These are phyloP conservation scores for Tolypocladium sp. DNA, from an alignment of 2,329 filamentous ascomycete genomes.

Conservation along the genomic window DNA sequence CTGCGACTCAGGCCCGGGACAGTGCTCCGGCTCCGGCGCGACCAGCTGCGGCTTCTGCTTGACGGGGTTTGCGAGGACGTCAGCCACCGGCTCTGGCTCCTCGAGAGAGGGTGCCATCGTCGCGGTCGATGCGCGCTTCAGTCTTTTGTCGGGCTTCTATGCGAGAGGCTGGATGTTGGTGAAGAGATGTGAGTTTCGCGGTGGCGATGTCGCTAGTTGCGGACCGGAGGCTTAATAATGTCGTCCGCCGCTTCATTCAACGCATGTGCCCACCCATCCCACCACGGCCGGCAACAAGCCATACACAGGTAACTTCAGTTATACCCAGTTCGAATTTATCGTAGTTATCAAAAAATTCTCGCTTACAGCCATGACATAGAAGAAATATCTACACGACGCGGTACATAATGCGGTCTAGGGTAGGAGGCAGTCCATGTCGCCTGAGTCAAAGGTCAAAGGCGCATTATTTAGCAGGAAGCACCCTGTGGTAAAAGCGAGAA, in stretches of 20 bases:
- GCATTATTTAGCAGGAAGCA: too few relatives aligned
- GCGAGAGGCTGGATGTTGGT: background rate
- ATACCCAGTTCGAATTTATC: too few relatives aligned
- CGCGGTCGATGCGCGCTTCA: background rate
- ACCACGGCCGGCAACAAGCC: background rate
- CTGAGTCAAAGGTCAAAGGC: too few relatives aligned
- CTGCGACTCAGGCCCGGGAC: constrained; percentile 79
- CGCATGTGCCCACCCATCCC: background rate
- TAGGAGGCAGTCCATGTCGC: background rate
- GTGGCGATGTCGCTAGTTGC: constrained; percentile 1
- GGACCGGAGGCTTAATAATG: constrained; percentile 10
- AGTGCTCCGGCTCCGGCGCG: constrained; percentile 94
- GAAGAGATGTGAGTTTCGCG: background rate
- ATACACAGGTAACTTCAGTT: background rate
- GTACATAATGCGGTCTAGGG: background rate
- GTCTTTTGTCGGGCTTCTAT: background rate
- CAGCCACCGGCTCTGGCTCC: constrained; percentile 54
- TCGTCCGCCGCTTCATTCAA: background rate
- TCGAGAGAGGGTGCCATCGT: constrained; percentile 76
- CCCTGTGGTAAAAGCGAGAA: too few relatives aligned
- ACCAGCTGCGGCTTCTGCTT: constrained; percentile 77
- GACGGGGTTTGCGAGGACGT: constrained; percentile 66
- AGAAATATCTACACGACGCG: background rate
- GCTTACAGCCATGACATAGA: background rate
- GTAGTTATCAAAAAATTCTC: background rate